phyloP scores from a whole-genome alignment of 75 land plant genomes.

The Pinus taeda region DNA sequence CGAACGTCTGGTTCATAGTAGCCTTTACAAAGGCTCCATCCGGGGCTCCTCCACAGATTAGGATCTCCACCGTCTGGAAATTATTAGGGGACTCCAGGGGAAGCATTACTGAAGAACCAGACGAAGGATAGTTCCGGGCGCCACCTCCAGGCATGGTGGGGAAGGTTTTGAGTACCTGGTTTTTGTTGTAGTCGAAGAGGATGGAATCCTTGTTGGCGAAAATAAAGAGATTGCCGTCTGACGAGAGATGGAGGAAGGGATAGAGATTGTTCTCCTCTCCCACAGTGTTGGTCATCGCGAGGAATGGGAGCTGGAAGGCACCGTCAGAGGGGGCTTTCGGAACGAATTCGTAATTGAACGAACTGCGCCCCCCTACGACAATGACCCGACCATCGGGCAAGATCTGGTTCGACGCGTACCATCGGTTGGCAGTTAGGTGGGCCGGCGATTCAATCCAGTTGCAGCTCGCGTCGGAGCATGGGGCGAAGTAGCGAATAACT shows the following conservation, averaged over 20 bases:
- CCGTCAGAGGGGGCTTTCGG: conserved; percentile 12
- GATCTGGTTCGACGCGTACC: conserved; percentile 56
- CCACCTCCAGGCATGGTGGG: conserved; percentile 35
- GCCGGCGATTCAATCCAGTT: conserved; percentile 39
- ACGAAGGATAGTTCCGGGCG: conserved; percentile 36
- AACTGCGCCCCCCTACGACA: conserved; percentile 53
- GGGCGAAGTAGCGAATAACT: conserved; percentile 18
- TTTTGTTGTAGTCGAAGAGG: conserved; percentile 30
- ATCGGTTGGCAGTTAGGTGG: conserved; percentile 13
- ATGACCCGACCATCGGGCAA: conserved; percentile 57
- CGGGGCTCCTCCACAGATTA: conserved; percentile 78
- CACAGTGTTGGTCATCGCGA: neutral
- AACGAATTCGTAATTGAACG: conserved; percentile 34
- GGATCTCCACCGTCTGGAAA: conserved; percentile 12
- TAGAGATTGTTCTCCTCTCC: conserved; percentile 28
- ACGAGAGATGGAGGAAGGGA: conserved; percentile 15
- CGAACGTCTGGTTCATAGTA: conserved; percentile 8
- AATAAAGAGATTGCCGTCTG: conserved; percentile 43
- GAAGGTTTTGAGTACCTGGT: conserved; percentile 21
- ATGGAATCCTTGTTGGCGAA: conserved; percentile 54
- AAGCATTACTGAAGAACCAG: conserved; percentile 32
- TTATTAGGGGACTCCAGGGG: conserved; percentile 10
- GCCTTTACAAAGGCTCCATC: conserved; percentile 23
- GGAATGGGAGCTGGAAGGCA: conserved; percentile 22
- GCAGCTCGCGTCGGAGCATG: conserved; percentile 20